phyloP scores from a whole-genome alignment of 805 yeast genomes.

The Wickerhamomyces alni region DNA sequence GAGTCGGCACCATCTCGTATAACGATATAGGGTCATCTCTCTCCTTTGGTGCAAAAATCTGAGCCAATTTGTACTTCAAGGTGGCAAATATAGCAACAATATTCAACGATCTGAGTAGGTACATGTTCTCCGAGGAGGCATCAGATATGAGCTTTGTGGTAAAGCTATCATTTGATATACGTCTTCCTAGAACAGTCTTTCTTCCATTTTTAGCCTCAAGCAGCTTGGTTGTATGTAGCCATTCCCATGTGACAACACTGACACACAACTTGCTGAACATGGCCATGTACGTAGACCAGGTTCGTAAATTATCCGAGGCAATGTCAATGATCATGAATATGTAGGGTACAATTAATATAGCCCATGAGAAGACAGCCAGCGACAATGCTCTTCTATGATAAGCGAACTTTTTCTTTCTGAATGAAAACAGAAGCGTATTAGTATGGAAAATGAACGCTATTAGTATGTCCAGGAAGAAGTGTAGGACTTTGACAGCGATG shows the following conservation, averaged over 20 bases:
- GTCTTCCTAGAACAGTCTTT: slow-evolving; percentile 57
- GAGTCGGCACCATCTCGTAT: slow-evolving; percentile 6
- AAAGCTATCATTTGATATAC: slow-evolving; percentile 41
- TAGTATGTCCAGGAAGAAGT: slow-evolving; percentile 26
- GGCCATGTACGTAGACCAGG: slow-evolving; percentile 42
- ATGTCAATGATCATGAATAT: slow-evolving; percentile 31
- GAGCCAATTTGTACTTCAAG: slow-evolving; percentile 5
- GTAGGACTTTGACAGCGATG: slow-evolving; percentile 21
- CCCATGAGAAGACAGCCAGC: slow-evolving; percentile 39
- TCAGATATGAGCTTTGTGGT: slow-evolving; percentile 7
- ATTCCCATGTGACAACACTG: slow-evolving; percentile 57
- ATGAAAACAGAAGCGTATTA: slow-evolving; percentile 31
- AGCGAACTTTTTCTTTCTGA: slow-evolving; percentile 36
- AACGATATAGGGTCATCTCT: slow-evolving; percentile 8
- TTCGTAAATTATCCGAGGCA: slow-evolving; percentile 33
- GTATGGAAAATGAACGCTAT: slow-evolving; percentile 26
- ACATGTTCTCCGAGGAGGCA: slow-evolving; percentile 2
- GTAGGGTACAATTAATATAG: slow-evolving; percentile 32
- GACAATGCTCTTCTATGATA: slow-evolving; percentile 42
- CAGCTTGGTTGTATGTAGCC: slow-evolving; percentile 50
- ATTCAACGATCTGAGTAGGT: slow-evolving; percentile 16
- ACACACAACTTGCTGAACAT: slow-evolving; percentile 44
- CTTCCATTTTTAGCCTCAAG: slow-evolving; percentile 45
- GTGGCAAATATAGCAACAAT: slow-evolving; percentile 10
- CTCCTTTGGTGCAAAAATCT: slow-evolving; percentile 1